Evolutionary conservation across 192 early-diverging fungal genomes (phyloP).

Genomic region (Ramicandelaber brevisporus): DNA sequence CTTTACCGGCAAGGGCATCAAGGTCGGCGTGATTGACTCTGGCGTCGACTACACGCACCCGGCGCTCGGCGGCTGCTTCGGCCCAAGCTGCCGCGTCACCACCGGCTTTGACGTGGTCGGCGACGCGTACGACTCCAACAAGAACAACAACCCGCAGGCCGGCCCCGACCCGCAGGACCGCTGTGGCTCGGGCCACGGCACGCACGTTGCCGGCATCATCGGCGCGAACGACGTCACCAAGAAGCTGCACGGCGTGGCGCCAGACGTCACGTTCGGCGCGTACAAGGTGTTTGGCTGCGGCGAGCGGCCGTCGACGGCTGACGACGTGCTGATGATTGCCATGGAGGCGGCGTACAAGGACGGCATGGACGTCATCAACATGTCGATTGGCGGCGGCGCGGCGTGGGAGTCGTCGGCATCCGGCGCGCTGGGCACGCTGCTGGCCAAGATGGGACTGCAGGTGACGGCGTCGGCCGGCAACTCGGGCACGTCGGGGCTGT

Average conservation of each 20-base stretch:
- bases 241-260: constrained; percentile 62
- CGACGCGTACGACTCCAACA: constrained; percentile 14
- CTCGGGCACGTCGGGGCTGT: constrained; percentile 30
- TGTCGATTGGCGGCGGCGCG: constrained; percentile 47
- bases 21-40: constrained; percentile 18
- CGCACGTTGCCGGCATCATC: constrained; percentile 43
- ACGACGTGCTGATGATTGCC: constrained; percentile 46
- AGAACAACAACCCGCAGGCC: constrained; percentile 12
- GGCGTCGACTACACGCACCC: constrained; percentile 21
- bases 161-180: constrained; percentile 26
- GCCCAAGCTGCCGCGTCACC: constrained; percentile 26
- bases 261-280: constrained; percentile 45
- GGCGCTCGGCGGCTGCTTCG: constrained; percentile 18
- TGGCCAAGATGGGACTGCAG: constrained; percentile 11
- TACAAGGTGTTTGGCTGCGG: constrained; percentile 70
- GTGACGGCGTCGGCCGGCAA: constrained; percentile 40
- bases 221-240: constrained; percentile 29
- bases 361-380: constrained; percentile 57
- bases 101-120: constrained; percentile 36
- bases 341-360: constrained; percentile 41
- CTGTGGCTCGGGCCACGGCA: constrained; percentile 39
- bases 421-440: constrained; percentile 24
- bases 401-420: constrained; percentile 30
- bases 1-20: constrained; percentile 28
- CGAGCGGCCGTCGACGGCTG: constrained; percentile 33